Evolutionary conservation across 257 asterid genomes (phyloP).

Genomic region (Plectranthus barbatus): DNA sequence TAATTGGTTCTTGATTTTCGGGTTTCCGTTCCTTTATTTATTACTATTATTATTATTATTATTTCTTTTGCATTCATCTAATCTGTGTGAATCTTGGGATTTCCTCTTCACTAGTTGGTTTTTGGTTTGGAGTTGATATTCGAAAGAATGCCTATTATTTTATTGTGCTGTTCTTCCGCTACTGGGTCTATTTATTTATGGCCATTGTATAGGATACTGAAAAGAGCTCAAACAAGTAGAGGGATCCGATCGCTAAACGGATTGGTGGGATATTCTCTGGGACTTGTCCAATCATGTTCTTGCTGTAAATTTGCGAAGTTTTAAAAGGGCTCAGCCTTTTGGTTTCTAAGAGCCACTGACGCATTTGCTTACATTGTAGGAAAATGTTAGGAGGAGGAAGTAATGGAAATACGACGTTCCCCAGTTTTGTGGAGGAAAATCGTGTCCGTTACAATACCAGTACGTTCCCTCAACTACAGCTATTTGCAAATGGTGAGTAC

Average conservation of each 20-base stretch:
- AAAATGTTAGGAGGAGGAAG: constrained; percentile 51
- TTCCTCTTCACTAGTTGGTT: constrained; percentile 9
- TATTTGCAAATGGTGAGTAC: constrained; percentile 62
- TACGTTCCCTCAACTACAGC: constrained; percentile 56
- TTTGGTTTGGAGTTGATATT: constrained; percentile 14
- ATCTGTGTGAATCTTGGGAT: constrained; percentile 20
- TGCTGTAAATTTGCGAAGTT: too few species aligned
- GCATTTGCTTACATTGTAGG: constrained; percentile 25
- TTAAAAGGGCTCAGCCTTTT: too few species aligned
- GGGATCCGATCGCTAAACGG: too few species aligned
- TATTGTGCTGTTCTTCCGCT: neutral
- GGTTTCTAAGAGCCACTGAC: too few species aligned
- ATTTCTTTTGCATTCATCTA: too few species aligned
- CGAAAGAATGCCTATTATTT: constrained; percentile 4
- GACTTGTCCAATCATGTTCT: too few species aligned
- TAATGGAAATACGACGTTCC: constrained; percentile 32
- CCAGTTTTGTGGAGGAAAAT: constrained; percentile 39
- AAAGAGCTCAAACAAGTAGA: neutral
- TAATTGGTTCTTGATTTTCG: constrained; percentile 2
- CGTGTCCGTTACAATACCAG: constrained; percentile 27
- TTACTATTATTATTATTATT: too few species aligned
- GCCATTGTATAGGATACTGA: neutral
- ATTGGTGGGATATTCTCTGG: constrained; percentile 12
- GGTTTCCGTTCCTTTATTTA: too few species aligned
- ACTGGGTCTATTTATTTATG: too few species aligned